phyloP scores from a whole-genome alignment of 768 basidiomycete genomes.

The Boletus insuetus region DNA sequence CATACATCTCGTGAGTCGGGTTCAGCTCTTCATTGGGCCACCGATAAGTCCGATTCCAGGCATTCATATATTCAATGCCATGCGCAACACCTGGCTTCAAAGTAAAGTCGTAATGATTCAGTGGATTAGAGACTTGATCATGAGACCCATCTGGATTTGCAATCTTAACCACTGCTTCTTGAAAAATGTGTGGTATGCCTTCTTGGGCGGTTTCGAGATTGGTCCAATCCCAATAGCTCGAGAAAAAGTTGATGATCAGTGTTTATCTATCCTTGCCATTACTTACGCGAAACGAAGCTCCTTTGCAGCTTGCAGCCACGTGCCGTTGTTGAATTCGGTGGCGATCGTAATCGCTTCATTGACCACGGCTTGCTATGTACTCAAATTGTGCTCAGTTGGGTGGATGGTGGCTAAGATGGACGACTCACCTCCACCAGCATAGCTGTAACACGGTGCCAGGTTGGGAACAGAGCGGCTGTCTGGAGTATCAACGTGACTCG shows the following conservation, averaged over 20 bases:
- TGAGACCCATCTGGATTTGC: not conserved
- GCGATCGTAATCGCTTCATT: slow-evolving; percentile 14
- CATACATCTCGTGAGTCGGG: slow-evolving; percentile 5
- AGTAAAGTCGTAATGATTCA: slow-evolving; percentile 6
- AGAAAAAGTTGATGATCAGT: not conserved
- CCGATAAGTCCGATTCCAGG: slow-evolving; percentile 10
- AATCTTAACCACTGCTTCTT: not conserved
- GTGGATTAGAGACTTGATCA: not conserved
- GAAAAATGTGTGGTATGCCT: slow-evolving; percentile 2
- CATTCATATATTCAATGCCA: slow-evolving; percentile 3
- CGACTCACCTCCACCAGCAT: slow-evolving; percentile 9
- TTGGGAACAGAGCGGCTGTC: slow-evolving; percentile 15
- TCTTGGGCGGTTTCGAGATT: not conserved
- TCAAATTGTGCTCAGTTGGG: not conserved
- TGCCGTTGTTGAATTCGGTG: not conserved
- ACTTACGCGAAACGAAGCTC: slow-evolving; percentile 17
- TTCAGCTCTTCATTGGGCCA: slow-evolving; percentile 4
- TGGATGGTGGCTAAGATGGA: not conserved
- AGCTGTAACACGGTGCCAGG: slow-evolving; percentile 14
- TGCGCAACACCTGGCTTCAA: not conserved
- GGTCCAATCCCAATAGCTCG: slow-evolving; percentile 16
- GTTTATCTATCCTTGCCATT: not conserved
- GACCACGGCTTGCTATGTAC: slow-evolving; percentile 14
- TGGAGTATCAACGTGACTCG: not conserved
- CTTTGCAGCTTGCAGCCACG: slow-evolving; percentile 12